Conservation (phyloP, 768 basidiomycete species). For the Piloderma croceum region DNA sequence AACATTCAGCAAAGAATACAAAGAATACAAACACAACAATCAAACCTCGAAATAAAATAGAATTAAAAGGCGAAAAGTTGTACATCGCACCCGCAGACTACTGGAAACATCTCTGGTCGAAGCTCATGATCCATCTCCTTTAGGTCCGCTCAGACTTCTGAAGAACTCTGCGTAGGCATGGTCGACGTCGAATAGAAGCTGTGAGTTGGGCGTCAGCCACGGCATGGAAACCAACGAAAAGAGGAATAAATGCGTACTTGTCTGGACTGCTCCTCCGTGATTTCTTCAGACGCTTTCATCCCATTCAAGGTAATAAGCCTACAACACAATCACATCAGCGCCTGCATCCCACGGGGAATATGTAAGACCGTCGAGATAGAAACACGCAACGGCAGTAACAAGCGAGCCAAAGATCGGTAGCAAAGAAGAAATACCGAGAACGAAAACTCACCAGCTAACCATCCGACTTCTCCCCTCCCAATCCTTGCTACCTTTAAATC, state of each 20-base stretch:
- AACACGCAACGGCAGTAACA: too few species aligned
- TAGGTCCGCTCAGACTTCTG: constrained; percentile 54
- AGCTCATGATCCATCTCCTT: too few species aligned
- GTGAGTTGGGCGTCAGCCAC: neutral
- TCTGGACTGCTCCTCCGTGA: constrained; percentile 90
- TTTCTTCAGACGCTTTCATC: constrained; percentile 96
- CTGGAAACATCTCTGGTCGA: too few species aligned
- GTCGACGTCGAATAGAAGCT: constrained; percentile 96
- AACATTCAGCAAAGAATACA: too few species aligned
- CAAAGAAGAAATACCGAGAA: neutral
- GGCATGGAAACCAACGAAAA: neutral
- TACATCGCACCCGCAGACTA: too few species aligned
- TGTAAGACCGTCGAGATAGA: too few species aligned
- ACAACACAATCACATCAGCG: too few species aligned
- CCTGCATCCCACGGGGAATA: too few species aligned
- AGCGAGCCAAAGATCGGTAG: neutral
- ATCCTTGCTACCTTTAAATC: constrained; percentile 91
- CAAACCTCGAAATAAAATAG: too few species aligned
- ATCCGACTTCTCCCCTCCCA: constrained; percentile 95
- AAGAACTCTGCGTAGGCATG: constrained; percentile 95
- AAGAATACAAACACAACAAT: too few species aligned
- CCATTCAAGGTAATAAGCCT: constrained; percentile 96
- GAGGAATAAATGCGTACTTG: constrained; percentile 51
- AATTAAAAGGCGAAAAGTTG: too few species aligned
- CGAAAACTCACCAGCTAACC: constrained; percentile 71